Percentiles rank a stretch among this genome's conserved stretches.
Conservation (phyloP, 768 basidiomycete genomes). For the Naganishia kalamii region DNA sequence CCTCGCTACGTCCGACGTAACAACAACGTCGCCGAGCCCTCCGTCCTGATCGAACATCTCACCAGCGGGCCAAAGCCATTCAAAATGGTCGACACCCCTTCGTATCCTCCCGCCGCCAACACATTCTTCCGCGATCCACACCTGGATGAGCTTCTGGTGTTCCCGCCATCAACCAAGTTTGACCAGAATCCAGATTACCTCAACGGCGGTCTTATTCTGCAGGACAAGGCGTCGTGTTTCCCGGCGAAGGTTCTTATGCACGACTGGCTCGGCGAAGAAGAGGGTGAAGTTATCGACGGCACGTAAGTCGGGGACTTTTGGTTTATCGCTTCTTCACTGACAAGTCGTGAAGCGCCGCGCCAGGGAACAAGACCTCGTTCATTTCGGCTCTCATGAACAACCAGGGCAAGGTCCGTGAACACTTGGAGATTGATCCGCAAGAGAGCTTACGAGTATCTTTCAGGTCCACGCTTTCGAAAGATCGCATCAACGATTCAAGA, state of each 20-base stretch:
- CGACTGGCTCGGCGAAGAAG: conserved; percentile 47
- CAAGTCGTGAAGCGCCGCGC: conserved; percentile 58
- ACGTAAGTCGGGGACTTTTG: conserved; percentile 50
- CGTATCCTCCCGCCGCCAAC: conserved; percentile 31
- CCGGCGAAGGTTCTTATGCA: conserved; percentile 74
- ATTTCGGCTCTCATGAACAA: conserved; percentile 79
- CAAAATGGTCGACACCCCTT: conserved; percentile 57
- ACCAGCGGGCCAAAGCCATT: conserved; percentile 72
- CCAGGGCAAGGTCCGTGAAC: conserved; percentile 63
- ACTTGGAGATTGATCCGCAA: neutral
- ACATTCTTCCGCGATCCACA: conserved; percentile 69
- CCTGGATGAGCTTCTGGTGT: conserved; percentile 71
- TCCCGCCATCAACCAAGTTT: conserved; percentile 63
- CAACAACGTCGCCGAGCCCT: conserved; percentile 38
- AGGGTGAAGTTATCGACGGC: conserved; percentile 65
- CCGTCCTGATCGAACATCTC: conserved; percentile 59
- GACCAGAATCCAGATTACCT: conserved; percentile 53
- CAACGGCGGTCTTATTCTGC: conserved; percentile 77
- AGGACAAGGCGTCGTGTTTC: conserved; percentile 98
- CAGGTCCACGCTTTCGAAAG: conserved; percentile 77
- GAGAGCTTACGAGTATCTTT: conserved; percentile 46
- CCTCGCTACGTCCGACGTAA: conserved; percentile 45
- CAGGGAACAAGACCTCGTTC: conserved; percentile 96
- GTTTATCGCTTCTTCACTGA: neutral
- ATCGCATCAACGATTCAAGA: conserved; percentile 71